Evolutionary conservation across 164 flowering plant species (phyloP), one percentile per base, ranked within the genome.

Genomic region (Umbellularia californica): DNA sequence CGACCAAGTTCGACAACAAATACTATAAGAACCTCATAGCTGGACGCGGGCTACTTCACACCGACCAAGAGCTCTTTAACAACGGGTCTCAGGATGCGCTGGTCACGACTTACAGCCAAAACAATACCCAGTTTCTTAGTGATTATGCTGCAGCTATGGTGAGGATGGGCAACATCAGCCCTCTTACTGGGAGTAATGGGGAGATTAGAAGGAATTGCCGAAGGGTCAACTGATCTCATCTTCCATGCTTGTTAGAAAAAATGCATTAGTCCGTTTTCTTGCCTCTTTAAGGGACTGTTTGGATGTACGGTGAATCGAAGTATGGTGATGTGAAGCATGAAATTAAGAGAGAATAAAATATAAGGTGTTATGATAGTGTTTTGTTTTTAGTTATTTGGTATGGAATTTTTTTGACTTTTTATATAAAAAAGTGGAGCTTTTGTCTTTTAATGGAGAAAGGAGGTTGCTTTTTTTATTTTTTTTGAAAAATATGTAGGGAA

Each of bases 61-160:
- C 94, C 0, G 94, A 88, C 64, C 95, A 90, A 73, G 90, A 76
- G 75, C 80, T 90, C 62, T 88, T 85, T 81, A 87, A 78, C 12
- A 86, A 87, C 23, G 92, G 90, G 1, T 85, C 89, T 7, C 84
- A 89, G 23, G 89, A 87, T 74, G 81, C 89, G 0, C 24, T 84
- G 2, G 91, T 90, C 6, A 70, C 83, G 7, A 17, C 71, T n/a
- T 90, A 87, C 72, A 75, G 80, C 77, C 51, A 50, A 72, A 82
- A 69, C 30, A 71, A 28, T 3, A 47, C 30, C 69, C 65, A 66
- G 50, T 90, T 88, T 74, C 20, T 2, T 11, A 62, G 79, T 25
- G 91, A 86, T 77, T 88, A 87, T 63, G 87, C 77, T 7, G 73
- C 86, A 1, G 88, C 84, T 50, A 88, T 90, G 88, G 82, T 88